Conservation (phyloP, 192 early-diverging fungal genomes). For the Backusella tuberculispora region DNA sequence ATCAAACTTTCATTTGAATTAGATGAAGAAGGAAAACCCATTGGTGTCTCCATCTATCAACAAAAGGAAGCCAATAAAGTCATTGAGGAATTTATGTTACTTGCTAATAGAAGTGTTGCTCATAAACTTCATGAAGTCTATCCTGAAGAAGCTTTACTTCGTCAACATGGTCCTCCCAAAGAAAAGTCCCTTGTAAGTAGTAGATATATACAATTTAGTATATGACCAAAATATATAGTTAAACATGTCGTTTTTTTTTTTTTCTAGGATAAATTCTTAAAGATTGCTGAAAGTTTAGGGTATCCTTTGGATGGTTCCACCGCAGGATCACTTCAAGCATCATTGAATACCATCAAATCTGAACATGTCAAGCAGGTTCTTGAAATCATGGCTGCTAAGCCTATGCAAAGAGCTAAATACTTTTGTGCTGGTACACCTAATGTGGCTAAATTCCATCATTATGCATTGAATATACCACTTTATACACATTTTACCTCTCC, state of each 20-base stretch:
- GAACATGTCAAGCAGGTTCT: constrained; percentile 65
- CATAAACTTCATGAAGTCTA: constrained; percentile 84
- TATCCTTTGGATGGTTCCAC: constrained; percentile 76
- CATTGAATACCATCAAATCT: constrained; percentile 64
- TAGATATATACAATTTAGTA: background rate
- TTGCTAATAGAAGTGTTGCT: constrained; percentile 97
- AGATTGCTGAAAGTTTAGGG: constrained; percentile 52
- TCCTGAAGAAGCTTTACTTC: constrained; percentile 91
- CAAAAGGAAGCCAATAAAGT: constrained; percentile 95
- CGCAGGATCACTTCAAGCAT: constrained; percentile 57
- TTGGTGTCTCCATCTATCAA: constrained; percentile 84
- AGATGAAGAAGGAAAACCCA: constrained; percentile 84
- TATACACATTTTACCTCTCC: constrained; percentile 99
- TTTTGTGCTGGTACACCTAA: constrained; percentile 91
- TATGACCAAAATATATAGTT: background rate
- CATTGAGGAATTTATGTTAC: constrained; percentile 99
- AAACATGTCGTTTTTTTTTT: background rate
- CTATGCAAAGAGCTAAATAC: constrained; percentile 99
- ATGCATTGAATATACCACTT: constrained; percentile 89
- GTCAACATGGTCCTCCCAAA: constrained; percentile 78
- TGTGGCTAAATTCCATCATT: constrained; percentile 80
- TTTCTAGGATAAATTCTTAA: constrained; percentile 62
- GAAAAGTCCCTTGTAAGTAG: constrained; percentile 49
- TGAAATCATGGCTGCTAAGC: constrained; percentile 83
- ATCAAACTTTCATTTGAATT: constrained; percentile 92